A percentile compares a stretch with the other conserved stretches of the same genome.
Conservation (phyloP, 805 yeast genomes). For the Ogataea naganishii region DNA sequence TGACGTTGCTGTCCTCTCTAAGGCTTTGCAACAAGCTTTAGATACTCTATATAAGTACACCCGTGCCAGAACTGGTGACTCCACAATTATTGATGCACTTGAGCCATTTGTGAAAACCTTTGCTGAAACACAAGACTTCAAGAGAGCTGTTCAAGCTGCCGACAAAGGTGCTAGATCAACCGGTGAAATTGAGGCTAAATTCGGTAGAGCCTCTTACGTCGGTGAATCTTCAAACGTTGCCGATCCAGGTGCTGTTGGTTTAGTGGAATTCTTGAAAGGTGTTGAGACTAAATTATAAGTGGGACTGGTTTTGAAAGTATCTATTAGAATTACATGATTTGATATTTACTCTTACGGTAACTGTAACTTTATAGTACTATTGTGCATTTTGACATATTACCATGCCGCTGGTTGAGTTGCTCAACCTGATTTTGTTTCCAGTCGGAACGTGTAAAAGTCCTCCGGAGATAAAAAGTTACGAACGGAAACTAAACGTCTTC, state of each 20-base stretch:
- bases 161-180: slow-evolving; percentile 71
- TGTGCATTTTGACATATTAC: too few species aligned
- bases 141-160: slow-evolving; percentile 61
- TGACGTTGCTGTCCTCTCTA: slow-evolving; percentile 29
- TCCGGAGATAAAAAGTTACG: too few species aligned
- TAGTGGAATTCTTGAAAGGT: too few species aligned
- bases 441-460: too few species aligned
- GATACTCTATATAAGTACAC: slow-evolving; percentile 78
- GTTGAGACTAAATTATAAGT: too few species aligned
- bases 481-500: too few species aligned
- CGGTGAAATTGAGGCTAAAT: slow-evolving; percentile 66
- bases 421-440: too few species aligned
- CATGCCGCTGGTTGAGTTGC: too few species aligned
- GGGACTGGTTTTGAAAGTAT: slow-evolving; percentile 46
- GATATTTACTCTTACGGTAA: too few species aligned
- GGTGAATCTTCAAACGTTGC: slow-evolving; percentile 47
- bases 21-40: slow-evolving; percentile 50
- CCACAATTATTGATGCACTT: slow-evolving; percentile 82
- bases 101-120: slow-evolving; percentile 77
- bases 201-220: slow-evolving; percentile 92
- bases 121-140: slow-evolving; percentile 38
- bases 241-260: slow-evolving; percentile 93
- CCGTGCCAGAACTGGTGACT: slow-evolving; percentile 79
- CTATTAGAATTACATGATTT: slow-evolving; percentile 2
- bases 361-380: too few species aligned